Conservation (phyloP, 2,329 filamentous ascomycete genomes). For the Epichloe gansuensis region DNA sequence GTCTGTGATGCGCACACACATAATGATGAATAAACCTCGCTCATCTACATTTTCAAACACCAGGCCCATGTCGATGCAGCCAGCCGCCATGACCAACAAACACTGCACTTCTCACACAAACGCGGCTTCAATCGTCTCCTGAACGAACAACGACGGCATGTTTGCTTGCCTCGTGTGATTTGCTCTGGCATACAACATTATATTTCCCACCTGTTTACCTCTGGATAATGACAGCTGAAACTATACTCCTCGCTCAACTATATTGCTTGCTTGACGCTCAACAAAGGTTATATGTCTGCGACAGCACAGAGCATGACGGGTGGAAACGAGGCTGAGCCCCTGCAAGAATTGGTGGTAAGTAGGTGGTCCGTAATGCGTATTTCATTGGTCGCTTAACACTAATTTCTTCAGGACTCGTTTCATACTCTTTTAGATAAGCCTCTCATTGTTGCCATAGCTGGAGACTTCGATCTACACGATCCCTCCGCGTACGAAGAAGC, state of each 20-base stretch:
- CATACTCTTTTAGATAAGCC: slow-evolving; percentile 65
- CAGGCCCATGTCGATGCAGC: background rate
- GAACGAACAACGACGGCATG: background rate
- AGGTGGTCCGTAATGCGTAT: background rate
- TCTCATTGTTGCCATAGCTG: slow-evolving; percentile 60
- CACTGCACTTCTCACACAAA: background rate
- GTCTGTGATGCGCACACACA: background rate
- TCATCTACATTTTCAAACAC: background rate
- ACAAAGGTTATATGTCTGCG: background rate
- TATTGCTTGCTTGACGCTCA: background rate
- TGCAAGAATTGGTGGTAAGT: slow-evolving; percentile 19
- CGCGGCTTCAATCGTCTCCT: background rate
- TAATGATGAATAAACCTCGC: background rate
- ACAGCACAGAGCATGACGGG: slow-evolving; percentile 12
- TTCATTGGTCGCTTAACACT: background rate
- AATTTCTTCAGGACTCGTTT: slow-evolving; percentile 47
- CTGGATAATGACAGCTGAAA: background rate
- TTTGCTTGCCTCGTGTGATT: background rate
- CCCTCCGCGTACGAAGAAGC: slow-evolving; percentile 39
- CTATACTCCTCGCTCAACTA: background rate
- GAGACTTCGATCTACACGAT: slow-evolving; percentile 55
- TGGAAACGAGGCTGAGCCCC: slow-evolving; percentile 12
- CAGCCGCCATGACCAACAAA: background rate
- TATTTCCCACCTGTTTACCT: no score
- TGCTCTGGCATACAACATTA: background rate